Percentiles rank a stretch among this genome's conserved stretches.
Conservation (phyloP, 2,329 filamentous ascomycete species). For the Cylindrodendrum hubeiense region DNA sequence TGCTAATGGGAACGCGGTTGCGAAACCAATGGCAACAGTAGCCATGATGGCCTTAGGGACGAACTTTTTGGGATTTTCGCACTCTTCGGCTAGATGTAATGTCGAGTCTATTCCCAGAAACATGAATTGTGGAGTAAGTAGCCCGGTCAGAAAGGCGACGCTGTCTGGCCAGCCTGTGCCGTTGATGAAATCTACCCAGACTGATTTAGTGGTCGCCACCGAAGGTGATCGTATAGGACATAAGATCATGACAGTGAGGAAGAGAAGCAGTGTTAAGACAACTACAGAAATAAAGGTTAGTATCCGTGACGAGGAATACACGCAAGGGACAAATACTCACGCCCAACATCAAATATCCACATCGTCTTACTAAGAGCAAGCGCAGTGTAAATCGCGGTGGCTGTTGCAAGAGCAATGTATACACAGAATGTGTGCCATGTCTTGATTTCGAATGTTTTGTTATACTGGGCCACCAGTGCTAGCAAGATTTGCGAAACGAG, state of each 20-base stretch:
- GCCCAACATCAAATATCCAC: not conserved
- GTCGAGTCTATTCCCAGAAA: not conserved
- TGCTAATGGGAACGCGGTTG: not conserved
- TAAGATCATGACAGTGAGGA: not conserved
- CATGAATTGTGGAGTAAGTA: not conserved
- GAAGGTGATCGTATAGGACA: too few species aligned
- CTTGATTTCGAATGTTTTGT: not conserved
- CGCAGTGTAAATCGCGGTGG: not conserved
- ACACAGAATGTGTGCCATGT: not conserved
- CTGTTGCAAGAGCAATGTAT: not conserved
- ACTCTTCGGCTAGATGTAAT: not conserved
- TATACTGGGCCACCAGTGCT: not conserved
- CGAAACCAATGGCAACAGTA: not conserved
- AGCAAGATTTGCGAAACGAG: not conserved
- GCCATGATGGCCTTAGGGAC: not conserved
- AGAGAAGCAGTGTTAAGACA: too few species aligned
- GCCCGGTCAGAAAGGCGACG: not conserved
- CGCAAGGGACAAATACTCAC: too few species aligned
- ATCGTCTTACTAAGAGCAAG: not conserved
- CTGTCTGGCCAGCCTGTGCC: not conserved
- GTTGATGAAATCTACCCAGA: not conserved
- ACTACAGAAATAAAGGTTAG: too few species aligned
- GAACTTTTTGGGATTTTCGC: not conserved
- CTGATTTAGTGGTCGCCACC: too few species aligned
- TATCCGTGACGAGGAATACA: too few species aligned